Percentiles rank a stretch among this genome's conserved stretches.
Conservation (phyloP, 1,139 yeast species). For the Fermentozyma sake region DNA sequence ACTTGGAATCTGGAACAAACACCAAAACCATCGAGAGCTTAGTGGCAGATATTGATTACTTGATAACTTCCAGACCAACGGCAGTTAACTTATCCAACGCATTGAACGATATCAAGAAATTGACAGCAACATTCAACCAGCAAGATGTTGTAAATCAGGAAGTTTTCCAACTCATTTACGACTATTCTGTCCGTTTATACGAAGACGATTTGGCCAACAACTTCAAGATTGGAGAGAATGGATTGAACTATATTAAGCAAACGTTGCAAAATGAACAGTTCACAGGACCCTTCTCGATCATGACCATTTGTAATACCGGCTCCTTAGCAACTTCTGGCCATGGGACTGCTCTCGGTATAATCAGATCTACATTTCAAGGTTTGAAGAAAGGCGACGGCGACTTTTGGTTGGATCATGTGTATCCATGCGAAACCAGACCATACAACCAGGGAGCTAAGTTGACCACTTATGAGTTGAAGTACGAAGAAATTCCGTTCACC, state of each 20-base stretch:
- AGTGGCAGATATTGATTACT: slow-evolving; percentile 49
- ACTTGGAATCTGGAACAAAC: slow-evolving; percentile 8
- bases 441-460: slow-evolving; percentile 94
- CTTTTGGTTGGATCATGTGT: slow-evolving; percentile 61
- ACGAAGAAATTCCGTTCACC: slow-evolving; percentile 83
- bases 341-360: slow-evolving; percentile 93
- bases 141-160: slow-evolving; percentile 17
- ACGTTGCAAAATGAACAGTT: slow-evolving; percentile 45
- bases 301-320: slow-evolving; percentile 85
- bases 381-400: slow-evolving; percentile 26
- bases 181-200: slow-evolving; percentile 57
- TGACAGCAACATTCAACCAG: slow-evolving; percentile 20
- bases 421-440: slow-evolving; percentile 92
- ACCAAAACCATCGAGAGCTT: slow-evolving; percentile 30
- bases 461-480: slow-evolving; percentile 84
- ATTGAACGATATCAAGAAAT: slow-evolving; percentile 49
- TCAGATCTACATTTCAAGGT: slow-evolving; percentile 60
- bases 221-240: slow-evolving; percentile 72
- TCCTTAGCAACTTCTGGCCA: slow-evolving; percentile 96
- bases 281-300: slow-evolving; percentile 66
- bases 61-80: slow-evolving; percentile 84
- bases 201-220: slow-evolving; percentile 78
- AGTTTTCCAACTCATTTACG: slow-evolving; percentile 36
- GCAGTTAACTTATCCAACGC: slow-evolving; percentile 91
- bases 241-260: slow-evolving; percentile 61